Conservation (phyloP, 2,329 filamentous ascomycete genomes). For the Monilinia polystroma region DNA sequence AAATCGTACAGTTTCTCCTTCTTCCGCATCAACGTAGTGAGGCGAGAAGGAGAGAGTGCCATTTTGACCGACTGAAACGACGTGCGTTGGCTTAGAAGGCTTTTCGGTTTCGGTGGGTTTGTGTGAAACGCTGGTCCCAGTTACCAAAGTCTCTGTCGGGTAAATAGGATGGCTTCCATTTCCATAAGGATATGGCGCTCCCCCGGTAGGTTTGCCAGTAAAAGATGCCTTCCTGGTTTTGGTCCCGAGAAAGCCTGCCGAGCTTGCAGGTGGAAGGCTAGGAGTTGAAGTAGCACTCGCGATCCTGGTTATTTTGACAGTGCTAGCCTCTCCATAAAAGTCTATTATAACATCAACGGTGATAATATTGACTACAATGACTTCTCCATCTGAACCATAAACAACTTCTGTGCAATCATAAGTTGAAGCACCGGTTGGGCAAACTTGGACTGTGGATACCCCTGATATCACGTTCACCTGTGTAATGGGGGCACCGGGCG, state of each 20-base stretch:
- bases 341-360: slow-evolving; percentile 18
- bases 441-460: slow-evolving; percentile 21
- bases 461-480: slow-evolving; percentile 21
- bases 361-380: slow-evolving; percentile 21
- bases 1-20: slow-evolving; percentile 26
- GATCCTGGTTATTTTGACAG: slow-evolving; percentile 20
- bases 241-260: slow-evolving; percentile 1
- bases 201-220: background rate
- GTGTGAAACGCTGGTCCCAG: background rate
- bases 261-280: slow-evolving; percentile 11
- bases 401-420: slow-evolving; percentile 22
- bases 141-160: background rate
- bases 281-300: slow-evolving; percentile 18
- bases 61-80: slow-evolving; percentile 24
- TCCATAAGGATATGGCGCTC: slow-evolving; percentile 5
- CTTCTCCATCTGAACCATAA: slow-evolving; percentile 16
- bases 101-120: slow-evolving; percentile 15
- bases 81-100: slow-evolving; percentile 19
- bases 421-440: slow-evolving; percentile 16
- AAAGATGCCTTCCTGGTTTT: background rate
- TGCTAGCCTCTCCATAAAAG: slow-evolving; percentile 14
- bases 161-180: slow-evolving; percentile 14
- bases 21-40: slow-evolving; percentile 19
- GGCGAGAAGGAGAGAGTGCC: slow-evolving; percentile 23
- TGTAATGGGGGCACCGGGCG: slow-evolving; percentile 4